These are phyloP conservation scores for Silene latifolia DNA, from an alignment of 148 eudicot species.

Conservation along the genomic window DNA sequence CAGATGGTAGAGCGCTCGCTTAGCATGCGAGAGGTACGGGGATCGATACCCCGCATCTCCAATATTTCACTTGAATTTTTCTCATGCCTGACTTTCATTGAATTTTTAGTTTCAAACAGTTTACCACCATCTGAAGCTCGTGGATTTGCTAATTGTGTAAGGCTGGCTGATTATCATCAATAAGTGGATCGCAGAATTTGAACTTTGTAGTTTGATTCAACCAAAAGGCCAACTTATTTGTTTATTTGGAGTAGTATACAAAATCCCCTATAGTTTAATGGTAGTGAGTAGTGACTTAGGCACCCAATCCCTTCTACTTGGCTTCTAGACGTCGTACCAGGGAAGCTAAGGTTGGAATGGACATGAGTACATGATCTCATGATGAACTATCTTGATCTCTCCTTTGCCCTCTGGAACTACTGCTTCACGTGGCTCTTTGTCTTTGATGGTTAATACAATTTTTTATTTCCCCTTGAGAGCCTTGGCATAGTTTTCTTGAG, in stretches of 20 bases:
- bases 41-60: conserved; percentile 99
- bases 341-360: conserved; percentile 2
- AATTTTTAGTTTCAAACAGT: no score
- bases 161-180: no score
- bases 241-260: no score
- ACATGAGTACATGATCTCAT: background rate
- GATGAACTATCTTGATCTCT: background rate
- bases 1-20: conserved; percentile 99
- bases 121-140: no score
- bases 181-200: no score
- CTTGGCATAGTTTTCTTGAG: conserved; percentile 3
- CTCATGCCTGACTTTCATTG: no score
- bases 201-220: no score
- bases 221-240: no score
- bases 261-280: no score
- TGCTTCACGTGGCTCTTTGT: background rate
- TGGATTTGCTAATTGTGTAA: no score
- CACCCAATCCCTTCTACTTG: background rate
- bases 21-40: conserved; percentile 99
- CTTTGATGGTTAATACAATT: background rate
- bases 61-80: no score
- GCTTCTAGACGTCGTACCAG: background rate
- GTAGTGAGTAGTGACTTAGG: no score
- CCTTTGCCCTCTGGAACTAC: background rate
- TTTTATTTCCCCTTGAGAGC: background rate